Base-by-base conservation (phyloP, 192 early-diverging fungal species). In the Backusella tarrabulga region DNA sequence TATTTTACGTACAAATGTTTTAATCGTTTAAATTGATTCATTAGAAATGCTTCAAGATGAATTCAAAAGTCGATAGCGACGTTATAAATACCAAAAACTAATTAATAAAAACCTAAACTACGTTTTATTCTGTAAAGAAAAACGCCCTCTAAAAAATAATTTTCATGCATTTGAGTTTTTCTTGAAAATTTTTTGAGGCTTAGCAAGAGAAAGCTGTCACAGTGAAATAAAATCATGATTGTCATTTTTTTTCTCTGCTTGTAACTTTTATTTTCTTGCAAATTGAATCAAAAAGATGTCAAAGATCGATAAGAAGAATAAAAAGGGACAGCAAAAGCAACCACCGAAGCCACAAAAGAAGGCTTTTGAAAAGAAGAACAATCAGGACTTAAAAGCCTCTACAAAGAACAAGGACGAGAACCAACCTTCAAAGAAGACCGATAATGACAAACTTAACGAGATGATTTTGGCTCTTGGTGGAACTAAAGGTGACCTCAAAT, bases 401-500 rank as follows among this genome's bases (percentile, higher is more conserved):
- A 9, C 23, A 34, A 68, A 66, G 15, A 7, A 34, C 32, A 63
- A 60, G 38, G 32, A 71, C n/a, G 70, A 77, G 38, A 54, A 12
- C 6, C n/a, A 21, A 7, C 52, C 36, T 41, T 4, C 34, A 12
- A 78, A 42, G 42, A 50, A 34, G 26, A 36, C 26, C 21, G 66
- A 69, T 4, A 67, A 78, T 11, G 71, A 71, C 38, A 44, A 68
- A 17, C 50, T 83, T 26, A 50, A 73, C 11, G 79, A 83, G 36
- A 38, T 67, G 21, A 79, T 83, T 71, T 52, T 83, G 12, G 35
- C 68, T 54, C 66, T 83, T n/a, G 82, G 82, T 35, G 82, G 82
- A 23, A 80, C 82, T 36, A 73, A 77, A 26, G 82, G 79, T 11
- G 82, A 83, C 71, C 23, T 83, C 41, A 76, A 73, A 67, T 80